Evolutionary conservation across 2,329 filamentous ascomycete species (phyloP), one percentile per base, ranked within the genome.

Genomic region (Xylaria sp.): DNA sequence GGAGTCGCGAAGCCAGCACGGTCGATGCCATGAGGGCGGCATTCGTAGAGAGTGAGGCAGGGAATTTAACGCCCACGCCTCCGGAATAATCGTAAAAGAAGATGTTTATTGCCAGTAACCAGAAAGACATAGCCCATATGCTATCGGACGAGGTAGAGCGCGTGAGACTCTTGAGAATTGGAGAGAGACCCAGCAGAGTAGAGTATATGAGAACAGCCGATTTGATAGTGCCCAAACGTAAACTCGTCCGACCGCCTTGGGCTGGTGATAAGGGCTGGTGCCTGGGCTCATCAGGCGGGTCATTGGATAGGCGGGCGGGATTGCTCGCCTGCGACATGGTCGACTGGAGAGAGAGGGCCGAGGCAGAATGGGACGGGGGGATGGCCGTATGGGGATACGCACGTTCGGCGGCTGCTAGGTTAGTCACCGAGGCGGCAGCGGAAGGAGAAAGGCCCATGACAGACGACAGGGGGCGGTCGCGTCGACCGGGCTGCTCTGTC

Each of bases 11-110:
- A 1, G 96, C 96, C 11, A 99, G 88, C 68, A 99, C 94, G 0
- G 96, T 97, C 4, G 92, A 95, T 0, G 95, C 95, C 94, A 98
- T 98, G 61, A 99, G 86, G 0, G 95, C 96, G 1, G 96, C 96
- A 73, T 98, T 99, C 27, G 96, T 99, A 9, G 93, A 97, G 4
- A 98, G 85, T 3, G 85, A 91, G 9, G 90, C 90, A 0, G 90
- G 90, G 73, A 93, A 91, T 73, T 90, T 91, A 48, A 82, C 80
- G 7, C 84, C 84, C 79, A 88, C 81, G 39, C 88, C 87, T 48
- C 92, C 92, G 11, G 93, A 93, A 80, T 99, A 99, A 84, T 99
- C 96, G 77, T 98, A 98, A 79, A 97, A 98, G 81, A 97, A 97
- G 69, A 98, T 93, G 79, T 99, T 99, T 81, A 98, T 95, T 75